These are phyloP conservation scores for Micractinium sp. DNA, from an alignment of 139 green algal species.

Conservation along the genomic window DNA sequence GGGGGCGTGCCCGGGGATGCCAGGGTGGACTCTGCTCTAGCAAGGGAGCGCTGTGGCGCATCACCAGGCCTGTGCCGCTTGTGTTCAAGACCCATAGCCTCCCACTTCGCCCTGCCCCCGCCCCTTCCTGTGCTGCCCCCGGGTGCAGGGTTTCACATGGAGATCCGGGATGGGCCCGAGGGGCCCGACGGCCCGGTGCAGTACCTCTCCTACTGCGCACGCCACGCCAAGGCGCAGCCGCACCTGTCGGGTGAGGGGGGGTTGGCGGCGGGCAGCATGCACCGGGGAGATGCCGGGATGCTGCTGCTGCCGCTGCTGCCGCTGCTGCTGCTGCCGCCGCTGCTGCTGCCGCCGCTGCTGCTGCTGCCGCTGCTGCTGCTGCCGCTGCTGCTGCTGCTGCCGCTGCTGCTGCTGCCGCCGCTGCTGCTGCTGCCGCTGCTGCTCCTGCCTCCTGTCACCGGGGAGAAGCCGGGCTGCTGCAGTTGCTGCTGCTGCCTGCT, in stretches of 20 bases:
- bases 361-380: too few relatives aligned
- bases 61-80: neutral
- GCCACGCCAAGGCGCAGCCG: constrained; percentile 72
- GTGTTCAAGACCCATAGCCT: neutral
- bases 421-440: too few relatives aligned
- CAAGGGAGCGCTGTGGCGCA: neutral
- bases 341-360: too few relatives aligned
- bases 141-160: constrained; percentile 86
- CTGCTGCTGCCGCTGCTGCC: too few relatives aligned
- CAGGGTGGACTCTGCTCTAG: neutral
- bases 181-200: constrained; percentile 51
- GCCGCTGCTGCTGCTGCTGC: too few relatives aligned
- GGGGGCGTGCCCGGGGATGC: too few relatives aligned
- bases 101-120: neutral
- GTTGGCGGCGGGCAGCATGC: neutral
- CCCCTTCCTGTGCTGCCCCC: neutral
- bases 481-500: neutral
- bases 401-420: too few relatives aligned
- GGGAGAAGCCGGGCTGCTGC: too few relatives aligned
- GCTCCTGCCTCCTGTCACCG: too few relatives aligned
- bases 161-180: constrained; percentile 67
- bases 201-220: constrained; percentile 76
- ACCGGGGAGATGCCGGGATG: too few relatives aligned
- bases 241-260: constrained; percentile 54
- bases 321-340: too few relatives aligned